Evolutionary conservation across 1,284 basidiomycete species (phyloP).

Genomic region (Apiotrichum brassicae): DNA sequence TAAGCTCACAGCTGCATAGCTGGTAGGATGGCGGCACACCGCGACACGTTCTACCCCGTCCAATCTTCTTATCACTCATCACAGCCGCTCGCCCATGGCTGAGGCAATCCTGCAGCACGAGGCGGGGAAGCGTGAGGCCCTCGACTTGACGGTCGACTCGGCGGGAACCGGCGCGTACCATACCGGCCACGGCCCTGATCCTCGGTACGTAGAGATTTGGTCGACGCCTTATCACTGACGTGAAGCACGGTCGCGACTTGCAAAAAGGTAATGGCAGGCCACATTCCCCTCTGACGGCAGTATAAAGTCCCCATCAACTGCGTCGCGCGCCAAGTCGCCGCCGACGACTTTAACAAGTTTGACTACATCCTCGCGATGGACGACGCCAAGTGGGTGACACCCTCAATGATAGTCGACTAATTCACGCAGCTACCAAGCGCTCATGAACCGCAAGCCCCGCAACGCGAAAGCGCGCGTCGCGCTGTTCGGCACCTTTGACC

Average conservation of each 20-base stretch:
- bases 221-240: too few relatives aligned
- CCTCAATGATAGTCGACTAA: constrained; percentile 7
- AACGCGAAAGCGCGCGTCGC: constrained; percentile 26
- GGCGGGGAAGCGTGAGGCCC: constrained; percentile 22
- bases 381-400: constrained; percentile 30
- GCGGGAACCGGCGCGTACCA: constrained; percentile 48
- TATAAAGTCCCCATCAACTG: constrained; percentile 42
- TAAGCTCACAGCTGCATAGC: too few relatives aligned
- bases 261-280: background rate
- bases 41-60: too few relatives aligned
- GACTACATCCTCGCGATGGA: constrained; percentile 52
- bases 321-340: constrained; percentile 41
- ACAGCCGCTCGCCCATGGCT: constrained; percentile 46
- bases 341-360: constrained; percentile 44
- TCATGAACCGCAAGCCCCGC: constrained; percentile 37
- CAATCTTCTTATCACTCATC: background rate
- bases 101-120: constrained; percentile 45
- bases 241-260: too few relatives aligned
- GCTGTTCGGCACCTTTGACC: constrained; percentile 39
- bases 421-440: constrained; percentile 46
- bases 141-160: constrained; percentile 42
- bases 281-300: constrained; percentile 9
- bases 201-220: constrained; percentile 36
- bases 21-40: too few relatives aligned
- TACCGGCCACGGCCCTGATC: constrained; percentile 44